These are phyloP conservation scores for Coniophora puteana DNA, from an alignment of 1,284 basidiomycete genomes.

Conservation along the genomic window DNA sequence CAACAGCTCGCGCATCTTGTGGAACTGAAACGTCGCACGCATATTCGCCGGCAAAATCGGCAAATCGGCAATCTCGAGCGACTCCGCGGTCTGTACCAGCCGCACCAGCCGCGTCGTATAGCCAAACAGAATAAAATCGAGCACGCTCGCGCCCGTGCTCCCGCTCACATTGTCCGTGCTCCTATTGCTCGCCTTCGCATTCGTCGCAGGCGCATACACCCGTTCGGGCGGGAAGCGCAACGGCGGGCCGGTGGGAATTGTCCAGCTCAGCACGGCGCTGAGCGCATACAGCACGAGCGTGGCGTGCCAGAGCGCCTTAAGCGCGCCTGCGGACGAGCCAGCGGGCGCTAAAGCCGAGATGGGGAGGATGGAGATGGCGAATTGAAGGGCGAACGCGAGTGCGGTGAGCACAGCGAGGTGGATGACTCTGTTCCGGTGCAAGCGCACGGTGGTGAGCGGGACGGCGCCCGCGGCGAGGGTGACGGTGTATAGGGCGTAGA, in stretches of 20 bases:
- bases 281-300: constrained; percentile 27
- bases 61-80: constrained; percentile 81
- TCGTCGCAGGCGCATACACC: constrained; percentile 73
- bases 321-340: no score
- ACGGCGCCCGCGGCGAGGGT: constrained; percentile 52
- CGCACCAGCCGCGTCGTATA: constrained; percentile 83
- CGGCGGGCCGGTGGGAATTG: constrained; percentile 68
- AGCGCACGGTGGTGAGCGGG: constrained; percentile 39
- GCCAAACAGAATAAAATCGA: constrained; percentile 52
- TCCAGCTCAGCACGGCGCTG: constrained; percentile 40
- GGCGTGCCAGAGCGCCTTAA: constrained; percentile 17
- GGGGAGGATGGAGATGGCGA: constrained; percentile 54
- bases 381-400: constrained; percentile 47
- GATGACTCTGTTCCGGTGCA: constrained; percentile 61
- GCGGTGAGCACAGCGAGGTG: constrained; percentile 63
- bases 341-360: no score
- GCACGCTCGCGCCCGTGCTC: constrained; percentile 37
- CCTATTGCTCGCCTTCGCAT: constrained; percentile 49
- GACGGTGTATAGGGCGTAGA: constrained; percentile 61
- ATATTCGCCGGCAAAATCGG: constrained; percentile 74
- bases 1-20: constrained; percentile 31
- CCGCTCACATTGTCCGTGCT: constrained; percentile 68
- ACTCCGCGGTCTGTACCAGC: constrained; percentile 70
- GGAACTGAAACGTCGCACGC: constrained; percentile 58
- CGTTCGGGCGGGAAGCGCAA: constrained; percentile 67